phyloP scores from a whole-genome alignment of 2,329 filamentous ascomycete genomes.

The Ceratocystis eucalypticola region DNA sequence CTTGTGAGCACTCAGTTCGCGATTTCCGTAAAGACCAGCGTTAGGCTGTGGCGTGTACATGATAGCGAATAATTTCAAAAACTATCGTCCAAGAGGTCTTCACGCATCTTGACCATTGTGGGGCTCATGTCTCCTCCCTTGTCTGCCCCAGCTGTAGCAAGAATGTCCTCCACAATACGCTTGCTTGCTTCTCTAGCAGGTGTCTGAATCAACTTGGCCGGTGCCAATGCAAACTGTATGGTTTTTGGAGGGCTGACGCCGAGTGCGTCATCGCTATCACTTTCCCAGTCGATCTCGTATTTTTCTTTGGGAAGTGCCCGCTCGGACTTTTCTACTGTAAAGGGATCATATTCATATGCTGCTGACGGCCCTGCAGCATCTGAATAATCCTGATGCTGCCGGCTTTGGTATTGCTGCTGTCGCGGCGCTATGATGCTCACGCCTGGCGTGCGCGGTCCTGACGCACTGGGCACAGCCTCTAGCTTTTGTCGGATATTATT shows the following conservation, averaged over 20 bases:
- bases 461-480: slow-evolving; percentile 28
- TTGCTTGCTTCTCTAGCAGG: slow-evolving; percentile 70
- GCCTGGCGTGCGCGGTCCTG: slow-evolving; percentile 57
- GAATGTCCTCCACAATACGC: slow-evolving; percentile 66
- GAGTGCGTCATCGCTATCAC: slow-evolving; percentile 53
- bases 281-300: slow-evolving; percentile 59
- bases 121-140: slow-evolving; percentile 49
- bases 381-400: not conserved
- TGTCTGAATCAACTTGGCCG: slow-evolving; percentile 64
- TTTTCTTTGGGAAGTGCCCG: slow-evolving; percentile 25
- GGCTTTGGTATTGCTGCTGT: not conserved
- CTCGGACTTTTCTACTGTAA: slow-evolving; percentile 22
- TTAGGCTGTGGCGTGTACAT: not conserved
- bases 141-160: slow-evolving; percentile 56
- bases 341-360: slow-evolving; percentile 29
- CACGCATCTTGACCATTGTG: slow-evolving; percentile 51
- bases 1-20: not conserved
- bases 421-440: slow-evolving; percentile 70
- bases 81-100: slow-evolving; percentile 44
- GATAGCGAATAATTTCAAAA: slow-evolving; percentile 31
- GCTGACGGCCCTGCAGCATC: not conserved
- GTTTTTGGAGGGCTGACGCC: slow-evolving; percentile 88
- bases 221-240: slow-evolving; percentile 70
- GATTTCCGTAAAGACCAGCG: too few species aligned
- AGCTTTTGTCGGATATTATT: slow-evolving; percentile 31